Conservation (phyloP, 2,329 filamentous ascomycete species). For the Fusarium algeriense region DNA sequence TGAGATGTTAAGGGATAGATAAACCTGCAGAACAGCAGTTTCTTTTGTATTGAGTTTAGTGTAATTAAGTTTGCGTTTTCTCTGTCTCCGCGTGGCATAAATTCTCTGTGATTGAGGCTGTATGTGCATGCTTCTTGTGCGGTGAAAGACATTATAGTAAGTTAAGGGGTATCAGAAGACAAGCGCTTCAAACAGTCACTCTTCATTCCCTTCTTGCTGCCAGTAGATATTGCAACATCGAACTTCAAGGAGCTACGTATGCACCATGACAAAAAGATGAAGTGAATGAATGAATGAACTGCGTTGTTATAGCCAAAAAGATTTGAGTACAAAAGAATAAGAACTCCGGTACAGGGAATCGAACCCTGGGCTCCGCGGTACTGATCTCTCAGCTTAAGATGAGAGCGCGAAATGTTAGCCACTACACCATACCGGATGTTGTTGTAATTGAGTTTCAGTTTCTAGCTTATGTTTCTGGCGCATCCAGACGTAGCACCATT, state of each 20-base stretch:
- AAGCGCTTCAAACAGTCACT: background rate
- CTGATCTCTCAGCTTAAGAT: slow-evolving; percentile 38
- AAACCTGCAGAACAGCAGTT: background rate
- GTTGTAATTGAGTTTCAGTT: fast-evolving
- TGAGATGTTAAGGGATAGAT: background rate
- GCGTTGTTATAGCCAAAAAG: fast-evolving
- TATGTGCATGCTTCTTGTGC: background rate
- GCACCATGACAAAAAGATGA: background rate
- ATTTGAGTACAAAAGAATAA: background rate
- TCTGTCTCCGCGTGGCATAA: too few relatives aligned
- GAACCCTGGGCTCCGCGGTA: slow-evolving; percentile 47
- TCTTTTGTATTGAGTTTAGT: slow-evolving; percentile 3
- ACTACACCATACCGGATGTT: slow-evolving; percentile 52
- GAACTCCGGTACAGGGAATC: slow-evolving; percentile 47
- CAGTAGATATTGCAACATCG: background rate
- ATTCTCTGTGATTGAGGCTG: fast-evolving
- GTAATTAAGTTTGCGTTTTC: background rate
- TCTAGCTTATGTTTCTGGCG: fast-evolving
- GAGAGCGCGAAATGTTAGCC: slow-evolving; percentile 52
- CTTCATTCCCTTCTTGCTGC: background rate
- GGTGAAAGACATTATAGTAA: background rate
- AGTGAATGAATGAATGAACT: too few relatives aligned
- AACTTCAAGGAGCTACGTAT: background rate
- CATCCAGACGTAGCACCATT: background rate
- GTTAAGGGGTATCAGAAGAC: background rate